These are phyloP conservation scores for Tinospora cordifolia DNA, from an alignment of 164 flowering plant species.

Conservation along the genomic window DNA sequence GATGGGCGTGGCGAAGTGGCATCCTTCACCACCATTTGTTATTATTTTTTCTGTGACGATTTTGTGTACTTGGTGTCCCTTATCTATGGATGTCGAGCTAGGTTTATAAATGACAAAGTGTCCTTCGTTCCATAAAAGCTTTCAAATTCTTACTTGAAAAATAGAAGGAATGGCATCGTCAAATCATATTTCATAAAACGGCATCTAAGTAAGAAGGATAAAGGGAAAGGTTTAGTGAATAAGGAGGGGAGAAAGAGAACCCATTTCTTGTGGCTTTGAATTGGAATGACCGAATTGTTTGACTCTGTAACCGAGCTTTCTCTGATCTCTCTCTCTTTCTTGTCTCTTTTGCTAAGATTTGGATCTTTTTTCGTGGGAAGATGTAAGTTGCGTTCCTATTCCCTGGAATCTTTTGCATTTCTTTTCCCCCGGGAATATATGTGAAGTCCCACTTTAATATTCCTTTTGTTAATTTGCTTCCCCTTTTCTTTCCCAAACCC, in stretches of 20 bases:
- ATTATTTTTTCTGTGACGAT: not conserved
- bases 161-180: not conserved
- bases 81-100: not conserved
- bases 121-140: not conserved
- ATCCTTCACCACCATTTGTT: not conserved
- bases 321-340: not conserved
- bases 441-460: not conserved
- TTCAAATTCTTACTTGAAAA: not conserved
- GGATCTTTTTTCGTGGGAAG: not conserved
- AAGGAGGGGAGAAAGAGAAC: not conserved
- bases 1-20: not conserved
- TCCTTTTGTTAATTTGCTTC: not conserved
- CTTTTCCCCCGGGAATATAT: conserved; percentile 2
- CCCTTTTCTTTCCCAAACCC: no score
- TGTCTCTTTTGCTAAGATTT: not conserved
- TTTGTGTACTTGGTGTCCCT: not conserved
- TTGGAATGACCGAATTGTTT: not conserved
- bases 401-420: not conserved
- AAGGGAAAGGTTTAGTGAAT: not conserved
- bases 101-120: not conserved
- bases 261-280: not conserved
- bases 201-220: not conserved
- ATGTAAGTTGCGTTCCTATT: not conserved
- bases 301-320: not conserved
- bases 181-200: not conserved